Percentiles rank a stretch among this genome's conserved stretches.
These are phyloP conservation scores for Leishmania tropica DNA, from an alignment of 208 protist species.

Conservation along the genomic window DNA sequence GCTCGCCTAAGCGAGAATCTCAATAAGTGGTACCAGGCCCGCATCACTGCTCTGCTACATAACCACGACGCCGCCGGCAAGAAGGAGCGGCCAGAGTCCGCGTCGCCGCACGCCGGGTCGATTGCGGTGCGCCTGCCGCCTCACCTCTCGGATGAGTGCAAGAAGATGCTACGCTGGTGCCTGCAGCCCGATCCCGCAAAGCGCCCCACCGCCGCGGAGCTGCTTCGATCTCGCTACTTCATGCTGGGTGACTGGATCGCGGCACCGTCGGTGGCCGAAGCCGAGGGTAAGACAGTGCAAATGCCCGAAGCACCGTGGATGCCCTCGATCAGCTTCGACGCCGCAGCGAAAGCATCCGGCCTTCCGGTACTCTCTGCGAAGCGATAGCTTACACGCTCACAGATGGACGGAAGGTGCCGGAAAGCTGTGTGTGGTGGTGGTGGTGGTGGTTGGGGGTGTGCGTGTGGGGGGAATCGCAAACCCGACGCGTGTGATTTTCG, in stretches of 20 bases:
- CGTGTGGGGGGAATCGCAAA: background rate
- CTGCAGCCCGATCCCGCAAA: slow-evolving; percentile 46
- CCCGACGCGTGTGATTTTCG: background rate
- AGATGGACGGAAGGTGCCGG: background rate
- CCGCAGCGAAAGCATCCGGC: slow-evolving; percentile 35
- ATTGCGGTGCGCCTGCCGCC: slow-evolving; percentile 45
- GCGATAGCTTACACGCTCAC: background rate
- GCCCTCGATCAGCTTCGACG: slow-evolving; percentile 44
- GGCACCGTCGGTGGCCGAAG: slow-evolving; percentile 19
- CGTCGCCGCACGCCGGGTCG: slow-evolving; percentile 25
- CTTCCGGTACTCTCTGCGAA: slow-evolving; percentile 22
- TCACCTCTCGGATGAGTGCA: slow-evolving; percentile 68
- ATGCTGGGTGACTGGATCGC: slow-evolving; percentile 71
- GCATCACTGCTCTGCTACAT: slow-evolving; percentile 19
- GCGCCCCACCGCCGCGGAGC: slow-evolving; percentile 69
- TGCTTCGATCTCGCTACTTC: slow-evolving; percentile 74
- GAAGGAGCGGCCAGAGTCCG: slow-evolving; percentile 28
- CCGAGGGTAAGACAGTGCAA: slow-evolving; percentile 6
- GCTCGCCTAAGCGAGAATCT: slow-evolving; percentile 38
- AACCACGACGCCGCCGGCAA: slow-evolving; percentile 27
- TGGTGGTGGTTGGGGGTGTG: background rate
- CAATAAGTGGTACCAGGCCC: slow-evolving; percentile 43
- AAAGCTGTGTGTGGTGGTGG: background rate
- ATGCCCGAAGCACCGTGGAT: slow-evolving; percentile 59
- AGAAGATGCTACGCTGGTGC: slow-evolving; percentile 66